Base-by-base conservation (phyloP, 495 filamentous ascomycete genomes). In the Amniculicola lignicola region DNA sequence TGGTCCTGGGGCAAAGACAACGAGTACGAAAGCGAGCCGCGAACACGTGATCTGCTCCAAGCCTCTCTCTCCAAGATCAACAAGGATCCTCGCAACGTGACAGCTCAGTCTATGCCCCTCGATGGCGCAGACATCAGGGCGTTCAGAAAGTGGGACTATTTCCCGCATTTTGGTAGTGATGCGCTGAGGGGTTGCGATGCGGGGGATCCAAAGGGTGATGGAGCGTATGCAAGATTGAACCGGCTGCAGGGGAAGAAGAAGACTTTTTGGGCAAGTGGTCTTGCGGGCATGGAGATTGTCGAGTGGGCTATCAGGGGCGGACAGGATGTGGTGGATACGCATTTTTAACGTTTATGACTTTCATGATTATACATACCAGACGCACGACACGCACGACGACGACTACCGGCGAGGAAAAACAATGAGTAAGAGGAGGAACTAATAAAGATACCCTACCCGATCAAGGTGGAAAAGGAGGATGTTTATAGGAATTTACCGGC, bases 61-160 rank as follows among this genome's bases (percentile, higher is more conserved):
- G 28, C 45, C 2, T 60, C 61, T 4, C 24, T 64, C 21, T 60
- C 56, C 4, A 57, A 57, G 39, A 16, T 64, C n/a, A 64, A 64
- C 51, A 64, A 60, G 40, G 61, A 64, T 36, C 61, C 61, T 21
- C 12, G 56, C 5, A 56, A 64, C 33, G 35, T 23, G 7, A 56
- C 50, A 0, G 61, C 44, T 1, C 12, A 27, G 31, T 16, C 27
- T 18, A 47, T 29, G 14, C 45, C 56, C 2, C 23, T 64, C 11
- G 16, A n/a, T 11, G 28, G 27, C 1, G 23, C 5, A 0, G 61
- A 64, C 29, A 39, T 64, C 19, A 27, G 25, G 16, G 56, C 51
- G 25, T 64, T 64, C 46, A 37, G 57, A 12, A 64, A 64, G 28
- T 64, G 61, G 61, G 61, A 64, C 41, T 64, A 64, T 47, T 64